Base-by-base conservation (phyloP, 345 rosid species). In the Cardamine resedifolia region DNA sequence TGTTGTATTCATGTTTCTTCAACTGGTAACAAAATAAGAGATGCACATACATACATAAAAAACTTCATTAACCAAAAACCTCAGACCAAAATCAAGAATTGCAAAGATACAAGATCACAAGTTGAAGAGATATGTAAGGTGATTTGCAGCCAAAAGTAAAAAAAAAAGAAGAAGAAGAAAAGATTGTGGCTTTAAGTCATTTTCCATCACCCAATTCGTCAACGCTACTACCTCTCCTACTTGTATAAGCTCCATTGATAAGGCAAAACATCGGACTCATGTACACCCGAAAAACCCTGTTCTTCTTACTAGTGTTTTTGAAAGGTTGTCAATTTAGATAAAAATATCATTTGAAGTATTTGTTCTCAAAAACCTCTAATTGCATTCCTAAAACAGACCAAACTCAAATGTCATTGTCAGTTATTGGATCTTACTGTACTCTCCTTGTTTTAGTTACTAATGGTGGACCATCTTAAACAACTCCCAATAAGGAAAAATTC, bases 1-100 rank as follows among this genome's bases (percentile, higher is more conserved):
- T 4, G 95, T 51, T 56, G 96, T 83, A 83, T 90, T 85, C 99
- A 95, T 91, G 73, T 71, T 85, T 79, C 65, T 70, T 79, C 60
- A 64, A 72, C 81, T 84, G 50, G 30, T 18, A 62, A 78, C 34
- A 16, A 55, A 58, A 51, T 19, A 50, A 78, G 12, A 18, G 23
- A 47, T 11, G 20, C 57, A 20, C n/a, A 34, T 7, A 24, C 12
- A 43, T 15, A 69, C 58, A 24, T 23, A 12, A 12, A 56, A 24
- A 41, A 26, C 52, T 31, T 68, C 64, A 68, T 14, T 14, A 55
- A 36, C 2, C 45, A 52, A n/a, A 68, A 50, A 28, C 41, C 41
- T 36, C 41, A 36, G 41, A 39, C 6, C 45, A 24, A 63, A 51
- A 31, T 5, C 56, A 49, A 50, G 53, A 53, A 43, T 0, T 69